phyloP scores from a whole-genome alignment of 2,329 filamentous ascomycete genomes.

The Aspergillus sp. region DNA sequence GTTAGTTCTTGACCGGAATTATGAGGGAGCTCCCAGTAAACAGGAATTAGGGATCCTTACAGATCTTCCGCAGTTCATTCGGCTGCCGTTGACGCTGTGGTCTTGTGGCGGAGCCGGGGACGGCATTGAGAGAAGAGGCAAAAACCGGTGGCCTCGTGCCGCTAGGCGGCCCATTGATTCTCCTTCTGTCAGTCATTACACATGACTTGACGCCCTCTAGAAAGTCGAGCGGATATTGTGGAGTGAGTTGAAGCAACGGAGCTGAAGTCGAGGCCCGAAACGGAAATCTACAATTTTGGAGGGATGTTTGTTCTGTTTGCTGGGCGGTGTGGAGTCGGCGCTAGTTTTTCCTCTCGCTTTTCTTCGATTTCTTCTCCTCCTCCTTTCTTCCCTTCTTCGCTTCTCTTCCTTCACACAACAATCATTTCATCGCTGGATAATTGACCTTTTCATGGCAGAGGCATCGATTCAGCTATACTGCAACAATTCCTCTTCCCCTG shows the following conservation, averaged over 20 bases:
- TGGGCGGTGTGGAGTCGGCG: conserved; percentile 12
- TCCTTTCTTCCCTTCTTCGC: conserved; percentile 15
- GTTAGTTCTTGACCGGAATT: conserved; percentile 14
- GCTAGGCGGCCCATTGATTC: conserved; percentile 83
- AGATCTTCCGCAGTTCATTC: conserved; percentile 79
- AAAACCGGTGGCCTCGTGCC: conserved; percentile 74
- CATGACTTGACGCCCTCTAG: conserved; percentile 16
- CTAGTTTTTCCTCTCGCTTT: conserved; percentile 15
- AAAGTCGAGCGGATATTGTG: conserved; percentile 4
- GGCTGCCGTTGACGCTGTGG: conserved; percentile 61
- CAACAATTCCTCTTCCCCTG: not conserved
- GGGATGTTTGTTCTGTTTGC: conserved; percentile 42
- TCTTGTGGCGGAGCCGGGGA: conserved; percentile 48
- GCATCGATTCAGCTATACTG: not conserved
- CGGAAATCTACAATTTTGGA: conserved; percentile 34
- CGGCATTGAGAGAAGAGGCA: conserved; percentile 44
- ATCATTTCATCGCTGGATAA: not conserved
- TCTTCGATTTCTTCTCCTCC: conserved; percentile 18
- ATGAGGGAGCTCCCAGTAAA: not conserved
- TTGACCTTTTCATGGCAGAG: conserved; percentile 20
- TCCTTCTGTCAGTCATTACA: conserved; percentile 77
- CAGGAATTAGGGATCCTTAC: conserved; percentile 52
- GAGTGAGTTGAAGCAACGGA: not conserved
- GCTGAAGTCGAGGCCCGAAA: conserved; percentile 23
- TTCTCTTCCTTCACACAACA: conserved; percentile 18